Base-by-base conservation (phyloP, 1,139 yeast species). In the Blastobotrys serpentis region DNA sequence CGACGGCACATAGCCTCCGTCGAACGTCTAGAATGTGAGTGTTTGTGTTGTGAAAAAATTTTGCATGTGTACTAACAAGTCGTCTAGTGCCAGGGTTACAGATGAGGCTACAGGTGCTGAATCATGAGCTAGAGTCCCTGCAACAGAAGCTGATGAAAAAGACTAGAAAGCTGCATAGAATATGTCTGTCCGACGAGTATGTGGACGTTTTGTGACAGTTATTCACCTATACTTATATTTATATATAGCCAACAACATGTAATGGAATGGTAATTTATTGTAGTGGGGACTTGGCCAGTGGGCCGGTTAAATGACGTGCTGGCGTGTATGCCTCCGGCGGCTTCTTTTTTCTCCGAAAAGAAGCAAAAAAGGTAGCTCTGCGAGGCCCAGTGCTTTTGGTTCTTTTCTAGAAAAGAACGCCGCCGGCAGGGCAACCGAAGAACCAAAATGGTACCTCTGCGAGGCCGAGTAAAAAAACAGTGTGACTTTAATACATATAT, bases 1-100 rank as follows among this genome's bases (percentile, higher is more conserved):
- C 37, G 41, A 11, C 25, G 47, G 11, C 47, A 44, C 34, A 44
- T 44, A 6, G 47, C 43, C n/a, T 39, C 43, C 11, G 37, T 41
- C n/a, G 26, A 32, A 18, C 3, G 44, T 5, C 34, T 32, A 13
- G 23, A 21, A 16, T 17, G 44, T 41, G 23, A 30, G 44, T 40
- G n/a, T 17, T n/a, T n/a, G n/a, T n/a, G n/a, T n/a, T n/a, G n/a
- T n/a, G n/a, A n/a, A n/a, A n/a, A n/a, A n/a, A n/a, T 23, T 23
- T 23, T 4, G 11, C 18, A 32, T 14, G 37, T 14, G 37, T 23
- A 23, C 26, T 23, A n/a, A n/a, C n/a, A n/a, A n/a, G n/a, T n/a
- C n/a, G n/a, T n/a, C n/a, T 11, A 39, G 42, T 39, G 33, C 33
- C 32, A 32, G 33, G 42, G 4, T 13, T 25, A 14, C 32, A 39